These are phyloP conservation scores for Saccharomyces pastorianus DNA, from an alignment of 1,139 yeast genomes.

Conservation along the genomic window DNA sequence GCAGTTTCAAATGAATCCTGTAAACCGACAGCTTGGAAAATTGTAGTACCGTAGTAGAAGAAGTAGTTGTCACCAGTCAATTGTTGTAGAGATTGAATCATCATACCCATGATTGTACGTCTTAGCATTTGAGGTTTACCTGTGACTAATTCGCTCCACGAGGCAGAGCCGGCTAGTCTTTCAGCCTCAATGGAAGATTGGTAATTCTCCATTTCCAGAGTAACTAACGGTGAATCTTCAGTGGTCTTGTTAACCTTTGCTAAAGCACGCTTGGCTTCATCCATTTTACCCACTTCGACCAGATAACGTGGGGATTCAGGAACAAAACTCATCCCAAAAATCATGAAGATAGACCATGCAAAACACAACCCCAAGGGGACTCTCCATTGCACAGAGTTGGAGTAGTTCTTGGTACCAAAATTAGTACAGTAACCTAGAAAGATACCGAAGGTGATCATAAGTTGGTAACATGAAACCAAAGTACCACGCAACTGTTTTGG, in stretches of 20 bases:
- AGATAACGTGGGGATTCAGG: slow-evolving; percentile 76
- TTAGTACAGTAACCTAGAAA: slow-evolving; percentile 55
- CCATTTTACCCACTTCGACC: slow-evolving; percentile 45
- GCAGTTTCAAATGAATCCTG: slow-evolving; percentile 65
- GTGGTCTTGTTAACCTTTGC: slow-evolving; percentile 50
- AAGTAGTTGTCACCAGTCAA: slow-evolving; percentile 71
- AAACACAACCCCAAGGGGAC: slow-evolving; percentile 48
- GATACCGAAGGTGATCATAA: slow-evolving; percentile 55
- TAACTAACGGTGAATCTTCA: slow-evolving; percentile 48
- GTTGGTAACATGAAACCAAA: slow-evolving; percentile 53
- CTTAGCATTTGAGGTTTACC: slow-evolving; percentile 49
- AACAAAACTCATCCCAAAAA: slow-evolving; percentile 47
- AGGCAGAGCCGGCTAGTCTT: slow-evolving; percentile 51
- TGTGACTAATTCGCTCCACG: slow-evolving; percentile 54
- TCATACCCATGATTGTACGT: slow-evolving; percentile 55
- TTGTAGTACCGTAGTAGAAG: slow-evolving; percentile 70
- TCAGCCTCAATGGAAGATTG: slow-evolving; percentile 57
- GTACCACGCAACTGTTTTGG: slow-evolving; percentile 65
- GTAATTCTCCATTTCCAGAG: slow-evolving; percentile 50
- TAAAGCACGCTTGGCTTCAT: slow-evolving; percentile 51
- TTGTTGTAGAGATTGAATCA: slow-evolving; percentile 63
- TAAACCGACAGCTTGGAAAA: slow-evolving; percentile 68
- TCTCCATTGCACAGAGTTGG: slow-evolving; percentile 50
- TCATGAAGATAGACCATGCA: slow-evolving; percentile 36
- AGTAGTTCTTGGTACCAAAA: slow-evolving; percentile 45